Evolutionary conservation across 108 stramenopile species (phyloP).

Genomic region (Cyclotella sp.): DNA sequence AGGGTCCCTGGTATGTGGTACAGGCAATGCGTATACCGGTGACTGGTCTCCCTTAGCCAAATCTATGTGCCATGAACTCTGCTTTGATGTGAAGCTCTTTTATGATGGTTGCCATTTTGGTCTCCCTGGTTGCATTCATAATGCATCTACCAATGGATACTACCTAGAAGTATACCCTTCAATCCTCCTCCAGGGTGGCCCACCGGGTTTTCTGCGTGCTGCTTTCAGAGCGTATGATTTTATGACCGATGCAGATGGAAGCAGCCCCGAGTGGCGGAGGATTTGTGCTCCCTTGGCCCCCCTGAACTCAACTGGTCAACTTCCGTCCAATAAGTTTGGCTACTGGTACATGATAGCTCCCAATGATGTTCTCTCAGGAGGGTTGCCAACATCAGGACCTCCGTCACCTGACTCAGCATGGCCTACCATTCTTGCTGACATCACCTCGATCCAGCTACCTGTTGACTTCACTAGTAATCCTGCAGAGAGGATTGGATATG

Average conservation of each 20-base stretch:
- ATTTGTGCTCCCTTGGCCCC: conserved; percentile 2
- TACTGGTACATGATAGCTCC: too few species aligned
- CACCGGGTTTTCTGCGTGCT: not conserved
- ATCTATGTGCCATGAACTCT: not conserved
- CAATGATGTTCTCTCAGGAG: too few species aligned
- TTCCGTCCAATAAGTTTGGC: not conserved
- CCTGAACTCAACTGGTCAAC: not conserved
- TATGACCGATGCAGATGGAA: not conserved
- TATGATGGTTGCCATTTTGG: not conserved
- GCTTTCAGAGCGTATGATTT: not conserved
- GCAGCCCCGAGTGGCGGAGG: not conserved
- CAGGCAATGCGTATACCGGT: not conserved
- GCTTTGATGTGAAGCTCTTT: not conserved
- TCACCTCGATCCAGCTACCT: not conserved
- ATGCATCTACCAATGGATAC: not conserved
- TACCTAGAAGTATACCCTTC: not conserved
- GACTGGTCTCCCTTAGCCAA: not conserved
- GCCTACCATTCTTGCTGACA: not conserved
- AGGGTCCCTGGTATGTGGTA: not conserved
- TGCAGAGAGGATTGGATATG: conserved; percentile 2
- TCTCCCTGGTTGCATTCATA: not conserved
- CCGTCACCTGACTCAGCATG: not conserved
- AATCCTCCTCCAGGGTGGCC: not conserved
- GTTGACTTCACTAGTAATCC: conserved; percentile 6
- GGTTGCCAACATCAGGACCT: too few species aligned